Evolutionary conservation across 2,329 filamentous ascomycete genomes (phyloP).

Genomic region (Didymella glomerata): DNA sequence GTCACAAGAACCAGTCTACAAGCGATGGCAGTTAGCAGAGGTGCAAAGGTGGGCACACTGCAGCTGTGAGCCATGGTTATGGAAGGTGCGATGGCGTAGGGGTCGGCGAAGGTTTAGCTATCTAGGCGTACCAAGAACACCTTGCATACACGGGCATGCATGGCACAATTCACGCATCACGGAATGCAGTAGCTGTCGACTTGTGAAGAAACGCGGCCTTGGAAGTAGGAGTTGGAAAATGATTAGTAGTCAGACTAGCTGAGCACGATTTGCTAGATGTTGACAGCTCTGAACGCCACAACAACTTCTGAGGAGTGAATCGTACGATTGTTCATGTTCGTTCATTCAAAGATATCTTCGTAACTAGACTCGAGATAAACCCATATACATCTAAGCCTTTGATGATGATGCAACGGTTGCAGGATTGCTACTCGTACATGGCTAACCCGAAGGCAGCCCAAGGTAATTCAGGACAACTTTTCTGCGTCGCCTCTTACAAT

Average conservation of each 20-base stretch:
- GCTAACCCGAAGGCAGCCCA: conserved; percentile 24
- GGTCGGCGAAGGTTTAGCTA: neutral
- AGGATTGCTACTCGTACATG: conserved; percentile 43
- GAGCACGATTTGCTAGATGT: too few species aligned
- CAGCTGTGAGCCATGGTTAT: conserved; percentile 5
- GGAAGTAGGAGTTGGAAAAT: too few species aligned
- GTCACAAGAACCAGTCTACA: neutral
- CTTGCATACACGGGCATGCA: conserved; percentile 14
- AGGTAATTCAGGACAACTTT: conserved; percentile 31
- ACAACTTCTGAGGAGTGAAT: neutral
- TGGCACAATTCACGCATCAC: conserved; percentile 12
- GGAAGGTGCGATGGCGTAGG: conserved; percentile 12
- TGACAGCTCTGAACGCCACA: too few species aligned
- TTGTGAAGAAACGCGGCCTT: too few species aligned
- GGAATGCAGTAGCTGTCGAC: neutral
- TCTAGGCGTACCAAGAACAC: conserved; percentile 13
- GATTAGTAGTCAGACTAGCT: too few species aligned
- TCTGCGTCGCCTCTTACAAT: conserved; percentile 49
- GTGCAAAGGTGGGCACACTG: neutral
- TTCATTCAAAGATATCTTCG: conserved; percentile 27
- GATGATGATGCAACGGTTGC: conserved; percentile 19
- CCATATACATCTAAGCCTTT: conserved; percentile 32
- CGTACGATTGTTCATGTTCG: conserved; percentile 24
- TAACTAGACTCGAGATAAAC: conserved; percentile 33
- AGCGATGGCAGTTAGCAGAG: neutral